These are phyloP conservation scores for Saccharomyces hybrid DNA, from an alignment of 1,139 yeast species.

Conservation along the genomic window DNA sequence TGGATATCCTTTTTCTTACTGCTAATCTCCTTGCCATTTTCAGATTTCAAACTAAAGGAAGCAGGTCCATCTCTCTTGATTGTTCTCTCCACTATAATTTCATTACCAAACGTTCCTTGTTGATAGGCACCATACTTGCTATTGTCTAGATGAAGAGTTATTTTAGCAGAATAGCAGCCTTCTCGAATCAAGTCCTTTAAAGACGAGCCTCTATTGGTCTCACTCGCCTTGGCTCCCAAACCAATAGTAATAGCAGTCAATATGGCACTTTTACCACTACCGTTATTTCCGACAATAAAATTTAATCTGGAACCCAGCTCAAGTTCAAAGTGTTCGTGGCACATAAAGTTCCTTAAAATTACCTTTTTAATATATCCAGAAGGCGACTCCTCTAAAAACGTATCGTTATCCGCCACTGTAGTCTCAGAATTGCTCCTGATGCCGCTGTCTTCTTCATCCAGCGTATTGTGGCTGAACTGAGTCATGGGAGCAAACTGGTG, in stretches of 20 bases:
- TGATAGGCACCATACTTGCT: constrained; percentile 59
- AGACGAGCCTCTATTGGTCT: constrained; percentile 75
- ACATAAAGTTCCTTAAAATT: constrained; percentile 68
- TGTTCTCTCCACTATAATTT: constrained; percentile 66
- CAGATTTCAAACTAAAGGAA: constrained; percentile 48
- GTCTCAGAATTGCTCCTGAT: not conserved
- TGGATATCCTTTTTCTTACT: constrained; percentile 59
- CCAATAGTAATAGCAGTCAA: constrained; percentile 88
- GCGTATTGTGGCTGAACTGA: constrained; percentile 14
- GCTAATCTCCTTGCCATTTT: constrained; percentile 46
- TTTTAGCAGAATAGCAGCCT: constrained; percentile 60
- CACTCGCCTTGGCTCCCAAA: constrained; percentile 87
- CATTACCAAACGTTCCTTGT: constrained; percentile 57
- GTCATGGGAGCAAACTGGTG: constrained; percentile 27
- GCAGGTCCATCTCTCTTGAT: constrained; percentile 46
- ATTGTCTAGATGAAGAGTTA: constrained; percentile 53
- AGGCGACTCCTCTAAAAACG: constrained; percentile 11
- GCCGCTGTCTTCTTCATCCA: not conserved
- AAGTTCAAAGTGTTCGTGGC: constrained; percentile 72
- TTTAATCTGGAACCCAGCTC: constrained; percentile 78
- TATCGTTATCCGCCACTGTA: constrained; percentile 1
- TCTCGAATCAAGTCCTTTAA: constrained; percentile 68
- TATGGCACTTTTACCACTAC: constrained; percentile 92
- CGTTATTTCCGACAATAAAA: constrained; percentile 89
- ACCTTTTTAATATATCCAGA: constrained; percentile 46